Evolutionary conservation across 257 asterid genomes (phyloP).

Genomic region (Primulina eburnea): DNA sequence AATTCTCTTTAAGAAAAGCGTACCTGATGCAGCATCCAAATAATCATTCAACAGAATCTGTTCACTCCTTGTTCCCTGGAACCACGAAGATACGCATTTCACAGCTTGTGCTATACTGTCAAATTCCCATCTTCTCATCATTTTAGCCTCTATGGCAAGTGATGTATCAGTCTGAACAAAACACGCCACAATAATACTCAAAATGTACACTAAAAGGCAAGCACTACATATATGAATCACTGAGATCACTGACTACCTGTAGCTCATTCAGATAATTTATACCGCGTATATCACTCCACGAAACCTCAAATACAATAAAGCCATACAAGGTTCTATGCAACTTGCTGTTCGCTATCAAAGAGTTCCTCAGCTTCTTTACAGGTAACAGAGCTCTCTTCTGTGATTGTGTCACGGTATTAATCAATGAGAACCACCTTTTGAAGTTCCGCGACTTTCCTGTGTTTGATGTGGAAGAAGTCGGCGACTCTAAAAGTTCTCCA

Average conservation of each 20-base stretch:
- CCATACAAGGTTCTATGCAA: slow-evolving; percentile 88
- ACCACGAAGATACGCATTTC: slow-evolving; percentile 65
- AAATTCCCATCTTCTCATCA: slow-evolving; percentile 96
- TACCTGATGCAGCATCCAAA: slow-evolving; percentile 68
- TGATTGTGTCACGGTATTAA: slow-evolving; percentile 69
- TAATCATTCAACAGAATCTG: slow-evolving; percentile 55
- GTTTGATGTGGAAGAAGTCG: slow-evolving; percentile 39
- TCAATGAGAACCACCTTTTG: slow-evolving; percentile 64
- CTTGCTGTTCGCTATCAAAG: slow-evolving; percentile 70
- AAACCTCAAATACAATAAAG: slow-evolving; percentile 87
- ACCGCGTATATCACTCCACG: slow-evolving; percentile 86
- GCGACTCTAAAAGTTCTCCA: slow-evolving; percentile 34
- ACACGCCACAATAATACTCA: slow-evolving; percentile 8
- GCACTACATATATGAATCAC: slow-evolving; percentile 5
- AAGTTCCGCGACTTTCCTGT: slow-evolving; percentile 39
- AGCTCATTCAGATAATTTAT: slow-evolving; percentile 89
- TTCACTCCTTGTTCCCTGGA: slow-evolving; percentile 68
- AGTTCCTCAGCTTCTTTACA: slow-evolving; percentile 73
- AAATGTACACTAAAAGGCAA: slow-evolving; percentile 13
- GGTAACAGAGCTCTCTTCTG: slow-evolving; percentile 85
- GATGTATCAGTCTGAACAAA: slow-evolving; percentile 81
- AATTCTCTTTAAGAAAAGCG: not conserved
- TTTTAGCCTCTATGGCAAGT: slow-evolving; percentile 80
- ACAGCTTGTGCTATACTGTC: slow-evolving; percentile 82
- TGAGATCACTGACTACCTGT: slow-evolving; percentile 53